phyloP scores from a whole-genome alignment of 139 green algal genomes.

The Eudorina sp. region DNA sequence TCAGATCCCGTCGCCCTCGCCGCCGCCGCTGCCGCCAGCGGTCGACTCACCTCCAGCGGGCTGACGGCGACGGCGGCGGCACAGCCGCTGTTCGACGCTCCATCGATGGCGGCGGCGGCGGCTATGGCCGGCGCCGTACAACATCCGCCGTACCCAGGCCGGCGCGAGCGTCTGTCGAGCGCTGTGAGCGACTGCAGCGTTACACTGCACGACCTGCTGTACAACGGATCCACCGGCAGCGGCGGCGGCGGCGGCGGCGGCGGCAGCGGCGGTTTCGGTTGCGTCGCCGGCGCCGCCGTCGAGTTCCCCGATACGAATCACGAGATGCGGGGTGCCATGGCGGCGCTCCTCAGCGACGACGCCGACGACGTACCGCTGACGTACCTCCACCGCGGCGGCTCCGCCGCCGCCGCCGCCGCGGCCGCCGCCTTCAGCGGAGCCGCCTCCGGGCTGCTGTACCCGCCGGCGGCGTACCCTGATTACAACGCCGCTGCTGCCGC shows the following conservation, averaged over 20 bases:
- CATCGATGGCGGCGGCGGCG: no score
- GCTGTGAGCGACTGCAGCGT: constrained; percentile 35
- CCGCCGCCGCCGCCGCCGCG: background rate
- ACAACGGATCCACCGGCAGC: background rate
- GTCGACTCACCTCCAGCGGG: no score
- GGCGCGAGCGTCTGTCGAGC: background rate
- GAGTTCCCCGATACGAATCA: background rate
- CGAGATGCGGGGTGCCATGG: constrained; percentile 28
- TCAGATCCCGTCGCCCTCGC: no score
- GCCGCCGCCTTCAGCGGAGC: background rate
- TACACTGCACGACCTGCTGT: background rate
- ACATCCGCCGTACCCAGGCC: background rate
- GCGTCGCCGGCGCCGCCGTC: background rate
- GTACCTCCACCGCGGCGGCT: background rate
- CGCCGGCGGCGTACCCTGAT: background rate
- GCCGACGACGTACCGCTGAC: background rate
- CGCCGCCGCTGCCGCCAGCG: no score
- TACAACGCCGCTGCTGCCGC: background rate
- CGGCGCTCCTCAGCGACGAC: constrained; percentile 16
- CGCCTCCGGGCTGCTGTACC: background rate
- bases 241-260: background rate
- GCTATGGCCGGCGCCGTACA: background rate
- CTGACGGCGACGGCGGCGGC: background rate
- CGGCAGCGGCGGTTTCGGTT: background rate
- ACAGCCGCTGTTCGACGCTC: background rate